A percentile compares a stretch with the other conserved stretches of the same genome.
Evolutionary conservation across 164 flowering plant genomes (phyloP).

Genomic region (Echeveria elegans): DNA sequence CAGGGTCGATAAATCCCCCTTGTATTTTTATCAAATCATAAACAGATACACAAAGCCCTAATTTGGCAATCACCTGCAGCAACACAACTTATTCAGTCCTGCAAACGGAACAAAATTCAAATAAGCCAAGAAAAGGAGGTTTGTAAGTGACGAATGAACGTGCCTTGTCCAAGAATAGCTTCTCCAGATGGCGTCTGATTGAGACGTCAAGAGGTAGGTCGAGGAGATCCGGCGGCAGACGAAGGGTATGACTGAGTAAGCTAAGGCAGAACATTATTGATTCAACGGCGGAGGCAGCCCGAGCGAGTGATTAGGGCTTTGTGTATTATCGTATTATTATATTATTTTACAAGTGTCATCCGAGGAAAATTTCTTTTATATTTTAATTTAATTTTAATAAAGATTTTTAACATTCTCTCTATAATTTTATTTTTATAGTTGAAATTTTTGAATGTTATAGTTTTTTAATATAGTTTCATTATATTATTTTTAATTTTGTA

Average conservation of each 20-base stretch:
- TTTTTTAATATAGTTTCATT: no score
- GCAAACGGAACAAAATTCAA: background rate
- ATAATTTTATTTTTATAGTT: no score
- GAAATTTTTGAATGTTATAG: no score
- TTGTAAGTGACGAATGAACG: background rate
- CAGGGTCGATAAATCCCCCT: slow-evolving; percentile 58
- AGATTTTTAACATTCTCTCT: no score
- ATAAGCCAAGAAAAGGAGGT: no score
- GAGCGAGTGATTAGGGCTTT: no score
- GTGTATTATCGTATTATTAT: no score
- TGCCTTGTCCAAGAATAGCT: slow-evolving; percentile 66
- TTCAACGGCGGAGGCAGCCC: no score
- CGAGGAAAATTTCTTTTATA: no score
- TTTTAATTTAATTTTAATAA: no score
- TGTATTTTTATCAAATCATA: slow-evolving; percentile 46
- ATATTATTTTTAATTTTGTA: no score
- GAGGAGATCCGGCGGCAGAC: slow-evolving; percentile 64
- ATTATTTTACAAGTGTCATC: no score
- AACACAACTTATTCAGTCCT: slow-evolving; percentile 2
- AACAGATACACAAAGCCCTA: slow-evolving; percentile 65
- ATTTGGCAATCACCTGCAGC: slow-evolving; percentile 49
- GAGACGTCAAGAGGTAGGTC: slow-evolving; percentile 40
- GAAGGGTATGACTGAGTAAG: slow-evolving; percentile 52
- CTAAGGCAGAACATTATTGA: slow-evolving; percentile 59
- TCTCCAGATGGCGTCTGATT: slow-evolving; percentile 44